Base-by-base conservation (phyloP, 2,329 filamentous ascomycete species). In the Triangularia verruculosa region DNA sequence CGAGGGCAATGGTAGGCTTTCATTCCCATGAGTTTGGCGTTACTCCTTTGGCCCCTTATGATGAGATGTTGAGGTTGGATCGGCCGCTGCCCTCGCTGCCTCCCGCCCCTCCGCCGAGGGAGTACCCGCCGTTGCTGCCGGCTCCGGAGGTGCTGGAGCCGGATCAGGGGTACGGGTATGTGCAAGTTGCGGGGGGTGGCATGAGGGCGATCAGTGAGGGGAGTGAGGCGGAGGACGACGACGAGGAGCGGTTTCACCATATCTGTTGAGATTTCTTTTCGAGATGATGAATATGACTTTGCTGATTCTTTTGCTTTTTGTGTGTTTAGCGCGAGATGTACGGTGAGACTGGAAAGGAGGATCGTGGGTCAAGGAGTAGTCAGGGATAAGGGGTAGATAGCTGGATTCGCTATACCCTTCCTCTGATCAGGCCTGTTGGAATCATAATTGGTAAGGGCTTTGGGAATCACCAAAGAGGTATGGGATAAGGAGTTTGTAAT, bases 1-100 rank as follows among this genome's bases (percentile, higher is more conserved):
- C 64, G 30, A 64, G 60, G 58, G 69, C 66, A 7, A 62, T 70
- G 67, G 66, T 68, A 61, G 17, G 67, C 66, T 20, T 55, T 55
- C 2, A 30, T 53, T 51, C 34, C 24, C 22, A 20, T 11, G 30
- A 52, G 39, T 57, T 54, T 34, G 13, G 24, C 39, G 57, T 59
- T 43, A 13, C 39, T 27, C 57, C 32, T n/a, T 52, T 59, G 39
- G 28, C 22, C 20, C 34, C 39, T 25, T 47, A 47, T 47, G 39
- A 47, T 47, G 39, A 47, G 39, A 47, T 47, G 12, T 20, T 47
- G 39, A 51, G 17, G 39, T 11, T 58, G 30, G 25, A 52, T 15
- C 24, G 34, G 9, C 57, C 57, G 8, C 32, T 59, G 39, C 57
- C 57, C 25, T 13, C 34, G 20, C 34, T 59, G 25, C 57, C 57